Base-by-base conservation (phyloP, 148 eudicot species). In the Nepenthes mirabilis region DNA sequence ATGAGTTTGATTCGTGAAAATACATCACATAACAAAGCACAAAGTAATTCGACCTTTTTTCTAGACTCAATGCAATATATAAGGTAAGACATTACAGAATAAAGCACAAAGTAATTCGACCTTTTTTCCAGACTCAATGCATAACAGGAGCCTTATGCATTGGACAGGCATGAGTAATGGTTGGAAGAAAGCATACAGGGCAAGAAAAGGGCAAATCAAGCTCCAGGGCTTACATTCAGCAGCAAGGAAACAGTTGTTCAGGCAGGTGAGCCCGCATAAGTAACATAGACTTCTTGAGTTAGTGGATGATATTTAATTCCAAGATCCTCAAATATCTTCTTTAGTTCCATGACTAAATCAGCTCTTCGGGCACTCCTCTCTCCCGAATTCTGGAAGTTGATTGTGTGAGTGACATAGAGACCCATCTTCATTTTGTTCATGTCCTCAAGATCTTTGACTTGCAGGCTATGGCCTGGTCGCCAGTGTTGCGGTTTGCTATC, bases 401-500 rank as follows among this genome's bases (percentile, higher is more conserved):
- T 91, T 1, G 88, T 91, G 61, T 91, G 98, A 47, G 66, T 78
- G 4, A 86, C 76, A 57, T 71, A 75, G 1, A 93, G 83, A 36
- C 68, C 83, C 85, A 88, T 82, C 52, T 75, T 77, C 77, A 93
- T 73, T 71, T 83, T 86, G 86, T 86, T 71, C 69, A 88, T 66
- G 65, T 88, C 72, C 59, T 80, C 80, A 43, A 93, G 73, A 33
- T 88, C 98, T 77, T 74, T 85, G 37, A 88, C 63, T 65, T 61
- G 82, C 62, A 91, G 74, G 35, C 80, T 73, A 59, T 82, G 91
- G 48, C 65, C 45, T 37, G 91, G 72, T 47, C 79, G 74, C 98
- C 98, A 93, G 40, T 77, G 82, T 37, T 79, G 82, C 32, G 96
- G 84, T 58, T 93, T 88, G 79, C 80, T 82, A 40, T 93, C 91